phyloP scores from a whole-genome alignment of 371 early-diverging fungal species.

The Mortierella sp. region DNA sequence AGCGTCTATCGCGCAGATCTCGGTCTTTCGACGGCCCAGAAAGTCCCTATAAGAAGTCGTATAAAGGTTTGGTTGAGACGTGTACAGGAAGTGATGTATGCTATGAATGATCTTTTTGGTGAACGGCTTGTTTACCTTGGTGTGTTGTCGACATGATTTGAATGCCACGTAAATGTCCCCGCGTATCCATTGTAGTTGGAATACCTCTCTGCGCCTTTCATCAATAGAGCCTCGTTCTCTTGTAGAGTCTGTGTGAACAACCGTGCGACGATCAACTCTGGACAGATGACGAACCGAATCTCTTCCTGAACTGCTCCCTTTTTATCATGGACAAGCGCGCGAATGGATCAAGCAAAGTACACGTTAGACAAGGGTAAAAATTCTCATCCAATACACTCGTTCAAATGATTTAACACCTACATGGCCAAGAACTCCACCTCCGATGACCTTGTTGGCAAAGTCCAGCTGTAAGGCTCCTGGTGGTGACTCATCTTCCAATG shows the following conservation, averaged over 20 bases:
- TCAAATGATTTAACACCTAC: no score
- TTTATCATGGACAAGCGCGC: constrained; percentile 12
- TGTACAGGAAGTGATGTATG: no score
- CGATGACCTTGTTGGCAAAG: constrained; percentile 67
- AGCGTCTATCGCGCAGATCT: constrained; percentile 52
- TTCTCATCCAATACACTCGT: no score
- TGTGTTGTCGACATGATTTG: constrained; percentile 47
- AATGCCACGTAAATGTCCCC: constrained; percentile 58
- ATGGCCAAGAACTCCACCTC: constrained; percentile 58
- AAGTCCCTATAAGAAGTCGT: constrained; percentile 34
- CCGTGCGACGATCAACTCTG: constrained; percentile 64
- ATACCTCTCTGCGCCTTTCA: constrained; percentile 62
- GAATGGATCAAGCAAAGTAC: background rate
- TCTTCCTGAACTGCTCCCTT: constrained; percentile 73
- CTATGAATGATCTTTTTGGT: no score
- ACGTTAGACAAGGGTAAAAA: no score
- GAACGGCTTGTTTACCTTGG: constrained; percentile 24
- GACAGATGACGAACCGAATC: constrained; percentile 63
- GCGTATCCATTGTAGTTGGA: constrained; percentile 64
- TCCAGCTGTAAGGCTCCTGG: constrained; percentile 55
- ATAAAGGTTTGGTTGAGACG: no score
- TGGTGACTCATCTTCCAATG: constrained; percentile 47
- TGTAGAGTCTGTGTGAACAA: constrained; percentile 58
- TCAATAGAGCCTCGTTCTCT: constrained; percentile 59
- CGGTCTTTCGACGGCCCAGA: constrained; percentile 43